Evolutionary conservation across 257 asterid species (phyloP).

Genomic region (Nicotiana tomentosiformis): DNA sequence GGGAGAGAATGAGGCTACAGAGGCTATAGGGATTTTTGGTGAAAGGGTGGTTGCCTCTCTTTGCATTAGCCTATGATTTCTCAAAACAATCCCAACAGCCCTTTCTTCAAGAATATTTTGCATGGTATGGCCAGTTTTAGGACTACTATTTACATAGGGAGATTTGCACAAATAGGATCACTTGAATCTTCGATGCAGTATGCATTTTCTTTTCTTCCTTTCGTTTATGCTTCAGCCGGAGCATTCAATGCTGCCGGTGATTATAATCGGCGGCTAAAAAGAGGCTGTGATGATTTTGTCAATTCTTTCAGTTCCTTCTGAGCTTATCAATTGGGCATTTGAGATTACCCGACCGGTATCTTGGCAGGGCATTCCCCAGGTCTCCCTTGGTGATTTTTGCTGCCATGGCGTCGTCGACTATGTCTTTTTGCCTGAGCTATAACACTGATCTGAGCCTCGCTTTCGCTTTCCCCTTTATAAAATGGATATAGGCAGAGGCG

Average conservation of each 20-base stretch:
- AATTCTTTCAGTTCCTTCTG: background rate
- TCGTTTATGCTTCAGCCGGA: background rate
- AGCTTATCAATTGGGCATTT: background rate
- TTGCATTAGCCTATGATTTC: conserved; percentile 27
- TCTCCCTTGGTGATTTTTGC: background rate
- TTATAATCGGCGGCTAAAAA: background rate
- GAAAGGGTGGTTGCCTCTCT: conserved; percentile 56
- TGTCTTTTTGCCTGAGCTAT: background rate
- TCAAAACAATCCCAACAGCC: background rate
- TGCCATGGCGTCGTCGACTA: conserved; percentile 8
- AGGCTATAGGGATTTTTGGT: conserved; percentile 13
- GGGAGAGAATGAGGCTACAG: conserved; percentile 4
- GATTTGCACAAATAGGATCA: background rate
- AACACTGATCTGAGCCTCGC: conserved; percentile 11
- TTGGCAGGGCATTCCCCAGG: background rate
- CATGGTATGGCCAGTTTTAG: too few species aligned
- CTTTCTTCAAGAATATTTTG: background rate
- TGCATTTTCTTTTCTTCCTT: background rate
- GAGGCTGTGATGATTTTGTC: conserved; percentile 8
- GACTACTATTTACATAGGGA: too few species aligned
- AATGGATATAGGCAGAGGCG: too few species aligned
- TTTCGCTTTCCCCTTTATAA: too few species aligned
- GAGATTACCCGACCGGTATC: background rate
- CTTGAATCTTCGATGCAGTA: background rate
- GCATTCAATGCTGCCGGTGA: background rate